Evolutionary conservation across 225 moss, liverwort and hornwort genomes (phyloP), one percentile per base, ranked within the genome.

Genomic region (Straminergon stramineum): DNA sequence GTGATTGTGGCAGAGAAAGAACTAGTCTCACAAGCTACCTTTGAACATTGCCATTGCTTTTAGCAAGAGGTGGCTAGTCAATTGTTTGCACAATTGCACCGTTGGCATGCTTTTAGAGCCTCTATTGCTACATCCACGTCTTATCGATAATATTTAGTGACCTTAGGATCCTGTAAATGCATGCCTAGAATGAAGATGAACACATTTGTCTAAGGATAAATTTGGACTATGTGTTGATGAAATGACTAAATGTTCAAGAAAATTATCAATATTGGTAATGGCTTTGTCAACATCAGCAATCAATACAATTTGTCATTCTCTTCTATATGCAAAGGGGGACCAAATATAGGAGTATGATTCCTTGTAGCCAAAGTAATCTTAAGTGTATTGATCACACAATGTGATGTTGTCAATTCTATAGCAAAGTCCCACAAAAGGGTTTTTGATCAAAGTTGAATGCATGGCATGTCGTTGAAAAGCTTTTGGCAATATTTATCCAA

Each of bases 201-300:
- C 5, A 35, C 5, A 37, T 23, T 6, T 35, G 37, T 55, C 13
- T 14, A 78, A 35, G 1, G 55, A 55, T 15, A 78, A 23, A 24
- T 5, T 35, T 78, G 10, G 48, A 48, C 5, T 23, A 55, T 23
- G 9, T 78, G 22, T 23, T 0, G 1, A 2, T 78, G 14, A 53
- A 35, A 0, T 53, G 3, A 37, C 55, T 4, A 2, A 75, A 22
- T 35, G 21, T 77, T 32, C 7, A 20, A 12, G 1, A 37, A 9
- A 24, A 37, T 35, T 78, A 37, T 37, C 0, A 1, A 35, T 15
- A 8, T 77, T 0, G 0, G 0, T 32, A 32, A 32, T 52, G 32
- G 12, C 31, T 31, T 75, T 76, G 76, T 5, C 5, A 34, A 52
- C 0, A 1, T 21, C 0, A 0, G 1, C 3, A 4, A 35, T 35